Evolutionary conservation across 2,329 filamentous ascomycete species (phyloP).

Genomic region (Claviceps sp.): DNA sequence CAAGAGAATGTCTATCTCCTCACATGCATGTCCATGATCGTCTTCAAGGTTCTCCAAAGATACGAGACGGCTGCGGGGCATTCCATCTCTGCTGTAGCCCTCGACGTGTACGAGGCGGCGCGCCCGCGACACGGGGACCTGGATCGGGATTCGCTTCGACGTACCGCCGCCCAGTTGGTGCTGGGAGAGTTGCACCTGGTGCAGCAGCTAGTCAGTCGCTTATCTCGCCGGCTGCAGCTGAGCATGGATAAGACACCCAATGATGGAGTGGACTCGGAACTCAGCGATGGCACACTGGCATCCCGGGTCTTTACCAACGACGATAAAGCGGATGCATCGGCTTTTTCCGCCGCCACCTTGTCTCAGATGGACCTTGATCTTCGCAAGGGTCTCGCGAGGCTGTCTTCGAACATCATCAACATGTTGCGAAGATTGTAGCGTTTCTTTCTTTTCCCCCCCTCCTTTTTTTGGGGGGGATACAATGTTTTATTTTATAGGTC

Average conservation of each 20-base stretch:
- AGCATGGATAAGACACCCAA: background rate
- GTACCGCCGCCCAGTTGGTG: conserved; percentile 13
- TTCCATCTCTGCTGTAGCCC: background rate
- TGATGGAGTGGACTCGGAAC: background rate
- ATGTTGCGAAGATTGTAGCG: background rate
- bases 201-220: conserved; percentile 14
- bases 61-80: conserved; percentile 10
- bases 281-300: background rate
- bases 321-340: background rate
- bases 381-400: background rate
- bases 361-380: background rate
- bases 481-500: background rate
- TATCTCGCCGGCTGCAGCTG: conserved; percentile 9
- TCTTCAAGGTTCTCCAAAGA: conserved; percentile 18
- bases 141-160: background rate
- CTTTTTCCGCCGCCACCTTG: background rate
- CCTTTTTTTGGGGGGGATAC: background rate
- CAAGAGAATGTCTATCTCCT: conserved; percentile 16
- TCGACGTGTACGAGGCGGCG: background rate
- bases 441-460: fast-evolving
- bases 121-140: background rate
- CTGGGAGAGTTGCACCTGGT: conserved; percentile 21
- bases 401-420: background rate
- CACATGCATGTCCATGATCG: conserved; percentile 17
- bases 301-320: background rate